Percentiles rank a stretch among this genome's conserved stretches.
phyloP scores from a whole-genome alignment of 768 basidiomycete species.

The Mycena rebaudengoi region DNA sequence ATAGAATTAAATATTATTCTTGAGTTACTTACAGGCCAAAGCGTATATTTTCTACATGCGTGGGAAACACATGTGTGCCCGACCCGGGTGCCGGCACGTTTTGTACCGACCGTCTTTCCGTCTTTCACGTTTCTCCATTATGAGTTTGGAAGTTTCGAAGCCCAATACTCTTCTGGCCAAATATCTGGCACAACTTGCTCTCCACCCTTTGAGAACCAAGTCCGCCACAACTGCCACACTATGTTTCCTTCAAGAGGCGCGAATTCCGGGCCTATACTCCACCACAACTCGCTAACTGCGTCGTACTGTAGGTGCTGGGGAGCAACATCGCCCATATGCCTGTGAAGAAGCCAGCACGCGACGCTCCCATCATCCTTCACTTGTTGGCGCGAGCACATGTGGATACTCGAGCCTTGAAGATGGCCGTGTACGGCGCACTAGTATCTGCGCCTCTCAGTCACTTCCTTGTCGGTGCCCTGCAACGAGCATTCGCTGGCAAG shows the following conservation, averaged over 20 bases:
- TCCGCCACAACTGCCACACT: conserved; percentile 74
- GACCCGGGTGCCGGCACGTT: too few species aligned
- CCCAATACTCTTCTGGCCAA: conserved; percentile 42
- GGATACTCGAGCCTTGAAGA: conserved; percentile 78
- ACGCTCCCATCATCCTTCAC: conserved; percentile 62
- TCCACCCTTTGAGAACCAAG: conserved; percentile 83
- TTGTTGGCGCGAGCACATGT: conserved; percentile 65
- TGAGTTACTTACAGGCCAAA: conserved; percentile 29
- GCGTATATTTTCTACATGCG: too few species aligned
- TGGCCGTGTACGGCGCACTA: conserved; percentile 84
- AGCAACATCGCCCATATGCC: conserved; percentile 74
- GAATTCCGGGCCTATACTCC: background rate
- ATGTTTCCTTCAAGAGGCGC: conserved; percentile 80
- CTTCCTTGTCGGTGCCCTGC: conserved; percentile 73
- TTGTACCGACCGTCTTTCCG: too few species aligned
- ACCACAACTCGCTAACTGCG: too few species aligned
- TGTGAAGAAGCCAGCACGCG: conserved; percentile 54
- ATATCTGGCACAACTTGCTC: conserved; percentile 74
- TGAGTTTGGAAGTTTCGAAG: background rate
- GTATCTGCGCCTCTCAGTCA: conserved; percentile 87
- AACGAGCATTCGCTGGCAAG: conserved; percentile 81
- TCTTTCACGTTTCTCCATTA: background rate
- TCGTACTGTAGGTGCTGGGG: conserved; percentile 52
- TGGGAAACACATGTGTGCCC: too few species aligned
- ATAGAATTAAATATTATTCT: conserved; percentile 30